Percentiles rank a stretch among this genome's conserved stretches.
Conservation (phyloP, 1,284 basidiomycete species). For the Ceratobasidium sp. region DNA sequence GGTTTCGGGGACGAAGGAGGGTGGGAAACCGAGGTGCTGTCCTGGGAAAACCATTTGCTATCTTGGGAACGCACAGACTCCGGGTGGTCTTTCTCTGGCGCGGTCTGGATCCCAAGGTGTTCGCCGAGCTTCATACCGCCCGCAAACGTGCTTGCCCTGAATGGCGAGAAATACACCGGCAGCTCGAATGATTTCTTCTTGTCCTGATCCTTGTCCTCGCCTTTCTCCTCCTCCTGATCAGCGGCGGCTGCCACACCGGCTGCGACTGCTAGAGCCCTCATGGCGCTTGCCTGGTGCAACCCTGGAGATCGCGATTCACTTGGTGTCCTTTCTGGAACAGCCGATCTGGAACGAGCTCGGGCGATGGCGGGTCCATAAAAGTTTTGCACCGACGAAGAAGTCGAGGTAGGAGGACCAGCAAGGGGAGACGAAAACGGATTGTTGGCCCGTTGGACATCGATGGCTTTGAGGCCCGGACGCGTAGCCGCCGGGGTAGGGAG, state of each 20-base stretch:
- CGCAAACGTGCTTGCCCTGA: slow-evolving; percentile 22
- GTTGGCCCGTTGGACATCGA: slow-evolving; percentile 21
- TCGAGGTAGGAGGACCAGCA: background rate
- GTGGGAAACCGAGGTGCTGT: background rate
- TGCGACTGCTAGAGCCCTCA: slow-evolving; percentile 23
- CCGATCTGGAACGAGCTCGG: background rate
- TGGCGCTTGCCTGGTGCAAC: slow-evolving; percentile 6
- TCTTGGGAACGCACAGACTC: background rate
- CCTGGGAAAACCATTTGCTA: background rate
- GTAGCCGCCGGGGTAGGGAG: background rate
- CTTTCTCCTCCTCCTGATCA: no score
- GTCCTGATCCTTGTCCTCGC: no score
- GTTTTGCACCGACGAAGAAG: slow-evolving; percentile 10
- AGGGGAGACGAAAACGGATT: background rate
- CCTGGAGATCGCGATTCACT: background rate
- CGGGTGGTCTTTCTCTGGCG: background rate
- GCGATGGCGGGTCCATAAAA: slow-evolving; percentile 29
- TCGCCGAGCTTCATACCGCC: slow-evolving; percentile 27
- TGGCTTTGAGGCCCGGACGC: slow-evolving; percentile 1
- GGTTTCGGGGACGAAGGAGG: background rate
- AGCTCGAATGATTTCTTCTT: no score
- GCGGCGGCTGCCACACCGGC: background rate
- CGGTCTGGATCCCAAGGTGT: slow-evolving; percentile 11
- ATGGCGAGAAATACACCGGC: background rate
- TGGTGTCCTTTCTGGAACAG: background rate